These are phyloP conservation scores for Lactarius tabidus DNA, from an alignment of 768 basidiomycete genomes.

Conservation along the genomic window DNA sequence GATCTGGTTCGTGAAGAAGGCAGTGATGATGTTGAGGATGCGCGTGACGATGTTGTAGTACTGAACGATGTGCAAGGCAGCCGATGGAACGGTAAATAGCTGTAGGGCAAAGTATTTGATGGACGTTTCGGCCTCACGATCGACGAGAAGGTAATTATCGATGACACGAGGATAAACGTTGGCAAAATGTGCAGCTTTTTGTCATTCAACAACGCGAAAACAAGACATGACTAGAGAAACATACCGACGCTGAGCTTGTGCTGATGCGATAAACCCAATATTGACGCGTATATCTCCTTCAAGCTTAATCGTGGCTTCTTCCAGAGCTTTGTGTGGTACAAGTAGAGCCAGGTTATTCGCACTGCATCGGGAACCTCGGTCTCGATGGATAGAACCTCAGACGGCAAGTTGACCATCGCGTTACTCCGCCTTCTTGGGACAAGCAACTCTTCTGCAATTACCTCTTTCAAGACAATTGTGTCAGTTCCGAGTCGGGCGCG, in stretches of 20 bases:
- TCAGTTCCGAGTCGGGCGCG: slow-evolving; percentile 66
- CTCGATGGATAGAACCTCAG: slow-evolving; percentile 33
- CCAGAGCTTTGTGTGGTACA: slow-evolving; percentile 84
- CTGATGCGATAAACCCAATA: slow-evolving; percentile 64
- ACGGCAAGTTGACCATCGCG: slow-evolving; percentile 40
- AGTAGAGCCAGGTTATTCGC: slow-evolving; percentile 68
- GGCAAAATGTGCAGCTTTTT: slow-evolving; percentile 75
- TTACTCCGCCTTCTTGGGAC: slow-evolving; percentile 54
- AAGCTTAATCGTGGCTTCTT: slow-evolving; percentile 75
- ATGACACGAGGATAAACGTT: slow-evolving; percentile 82
- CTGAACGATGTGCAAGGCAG: slow-evolving; percentile 73
- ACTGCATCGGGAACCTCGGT: slow-evolving; percentile 46
- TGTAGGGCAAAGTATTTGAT: slow-evolving; percentile 92
- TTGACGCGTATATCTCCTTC: slow-evolving; percentile 77
- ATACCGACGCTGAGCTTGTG: slow-evolving; percentile 78
- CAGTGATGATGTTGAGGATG: slow-evolving; percentile 76
- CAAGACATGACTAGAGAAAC: slow-evolving; percentile 28
- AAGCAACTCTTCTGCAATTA: slow-evolving; percentile 67
- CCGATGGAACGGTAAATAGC: slow-evolving; percentile 86
- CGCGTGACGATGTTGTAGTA: slow-evolving; percentile 70
- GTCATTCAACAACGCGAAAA: slow-evolving; percentile 13
- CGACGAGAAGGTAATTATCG: slow-evolving; percentile 87
- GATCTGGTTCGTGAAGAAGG: slow-evolving; percentile 93
- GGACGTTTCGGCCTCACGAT: slow-evolving; percentile 92
- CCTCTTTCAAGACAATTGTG: slow-evolving; percentile 61